phyloP scores from a whole-genome alignment of 2,329 filamentous ascomycete genomes.

The Aspergillus sp. region DNA sequence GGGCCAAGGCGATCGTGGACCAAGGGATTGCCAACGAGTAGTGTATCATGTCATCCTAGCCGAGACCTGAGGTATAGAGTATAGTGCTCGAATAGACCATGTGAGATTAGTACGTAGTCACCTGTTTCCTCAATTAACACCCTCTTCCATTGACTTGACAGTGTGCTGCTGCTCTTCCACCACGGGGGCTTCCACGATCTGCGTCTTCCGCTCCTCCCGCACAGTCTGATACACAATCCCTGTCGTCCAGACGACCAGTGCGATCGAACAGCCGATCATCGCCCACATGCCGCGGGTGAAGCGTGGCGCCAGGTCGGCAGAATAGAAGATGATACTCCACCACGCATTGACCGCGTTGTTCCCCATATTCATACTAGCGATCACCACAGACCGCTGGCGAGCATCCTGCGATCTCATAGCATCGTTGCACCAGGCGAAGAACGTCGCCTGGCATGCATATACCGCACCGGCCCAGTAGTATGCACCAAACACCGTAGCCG shows the following conservation, averaged over 20 bases:
- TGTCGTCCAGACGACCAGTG: constrained; percentile 15
- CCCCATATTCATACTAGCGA: constrained; percentile 70
- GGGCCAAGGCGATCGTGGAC: constrained; percentile 1
- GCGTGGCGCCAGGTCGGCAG: constrained; percentile 64
- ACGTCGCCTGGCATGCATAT: constrained; percentile 71
- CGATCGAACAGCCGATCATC: constrained; percentile 22
- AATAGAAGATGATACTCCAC: constrained; percentile 73
- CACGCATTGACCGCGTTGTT: constrained; percentile 69
- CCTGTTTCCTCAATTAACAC: background rate
- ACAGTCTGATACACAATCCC: constrained; percentile 16
- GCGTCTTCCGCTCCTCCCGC: constrained; percentile 10
- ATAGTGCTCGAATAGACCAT: background rate
- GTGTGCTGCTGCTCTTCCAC: background rate
- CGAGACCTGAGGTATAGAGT: background rate
- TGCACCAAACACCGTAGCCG: constrained; percentile 59
- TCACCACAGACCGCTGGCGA: constrained; percentile 63
- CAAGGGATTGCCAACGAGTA: background rate
- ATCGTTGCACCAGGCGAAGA: constrained; percentile 76
- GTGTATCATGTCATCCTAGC: background rate
- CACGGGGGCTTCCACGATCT: background rate
- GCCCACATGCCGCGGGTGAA: constrained; percentile 54
- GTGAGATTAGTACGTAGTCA: background rate
- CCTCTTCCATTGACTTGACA: background rate
- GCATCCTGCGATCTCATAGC: constrained; percentile 64
- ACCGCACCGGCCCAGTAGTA: constrained; percentile 71